Percentiles rank a stretch among this genome's conserved stretches.
Conservation (phyloP, 768 basidiomycete genomes). For the Lactifluus pinguis region DNA sequence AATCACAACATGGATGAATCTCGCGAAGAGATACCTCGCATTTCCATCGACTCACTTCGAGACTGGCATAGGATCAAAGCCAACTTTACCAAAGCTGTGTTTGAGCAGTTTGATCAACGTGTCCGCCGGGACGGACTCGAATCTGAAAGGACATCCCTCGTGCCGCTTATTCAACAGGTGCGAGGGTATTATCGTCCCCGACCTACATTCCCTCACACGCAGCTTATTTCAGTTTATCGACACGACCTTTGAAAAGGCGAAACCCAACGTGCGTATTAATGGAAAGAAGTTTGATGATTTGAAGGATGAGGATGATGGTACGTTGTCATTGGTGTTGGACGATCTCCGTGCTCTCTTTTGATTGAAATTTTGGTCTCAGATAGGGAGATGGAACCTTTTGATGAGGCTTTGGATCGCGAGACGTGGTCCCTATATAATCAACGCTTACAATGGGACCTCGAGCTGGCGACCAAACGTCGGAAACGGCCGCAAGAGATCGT, state of each 20-base stretch:
- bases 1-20: constrained; percentile 11
- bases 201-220: neutral
- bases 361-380: constrained; percentile 27
- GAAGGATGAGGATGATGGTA: constrained; percentile 10
- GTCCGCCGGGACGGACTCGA: constrained; percentile 5
- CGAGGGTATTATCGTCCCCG: neutral
- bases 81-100: constrained; percentile 13
- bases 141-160: constrained; percentile 1
- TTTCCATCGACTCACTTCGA: constrained; percentile 14
- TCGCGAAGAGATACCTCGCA: constrained; percentile 15
- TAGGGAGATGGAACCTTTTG: constrained; percentile 54
- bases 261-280: constrained; percentile 17
- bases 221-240: constrained; percentile 12
- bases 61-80: constrained; percentile 18
- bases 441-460: constrained; percentile 63
- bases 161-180: constrained; percentile 12
- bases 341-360: neutral
- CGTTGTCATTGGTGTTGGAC: neutral
- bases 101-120: constrained; percentile 5
- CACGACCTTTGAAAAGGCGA: constrained; percentile 16
- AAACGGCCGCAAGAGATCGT: constrained; percentile 49
- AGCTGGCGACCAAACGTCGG: constrained; percentile 59
- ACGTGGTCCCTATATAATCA: constrained; percentile 77
- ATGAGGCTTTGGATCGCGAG: constrained; percentile 75
- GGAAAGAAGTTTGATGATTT: constrained; percentile 18